A percentile compares a stretch with the other conserved stretches of the same genome.
Conservation (phyloP, 1,284 basidiomycete species). For the Chondrostereum purpureum region DNA sequence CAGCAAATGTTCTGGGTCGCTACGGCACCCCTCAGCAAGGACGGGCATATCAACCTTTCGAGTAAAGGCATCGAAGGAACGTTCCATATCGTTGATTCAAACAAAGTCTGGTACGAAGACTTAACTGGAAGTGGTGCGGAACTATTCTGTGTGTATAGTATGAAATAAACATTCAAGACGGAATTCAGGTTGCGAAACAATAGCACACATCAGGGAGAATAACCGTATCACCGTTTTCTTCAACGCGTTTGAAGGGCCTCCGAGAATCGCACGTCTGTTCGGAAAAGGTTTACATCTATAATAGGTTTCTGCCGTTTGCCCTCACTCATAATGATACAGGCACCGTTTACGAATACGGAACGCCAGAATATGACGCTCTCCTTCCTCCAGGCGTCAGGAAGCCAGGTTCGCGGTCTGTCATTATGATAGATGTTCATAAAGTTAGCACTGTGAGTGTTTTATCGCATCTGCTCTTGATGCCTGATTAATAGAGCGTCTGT, state of each 20-base stretch:
- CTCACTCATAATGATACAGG: constrained; percentile 23
- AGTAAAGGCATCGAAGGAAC: constrained; percentile 42
- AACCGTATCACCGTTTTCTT: constrained; percentile 50
- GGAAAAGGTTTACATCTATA: constrained; percentile 36
- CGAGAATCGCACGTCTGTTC: constrained; percentile 44
- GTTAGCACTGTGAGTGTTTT: constrained; percentile 37
- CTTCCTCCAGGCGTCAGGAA: constrained; percentile 34
- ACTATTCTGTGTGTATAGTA: not conserved
- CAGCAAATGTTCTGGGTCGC: constrained; percentile 59
- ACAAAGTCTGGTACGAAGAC: constrained; percentile 55
- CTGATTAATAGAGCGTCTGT: not conserved
- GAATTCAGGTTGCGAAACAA: constrained; percentile 49
- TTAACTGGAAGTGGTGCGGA: constrained; percentile 47
- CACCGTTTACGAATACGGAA: constrained; percentile 43
- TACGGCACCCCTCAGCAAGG: constrained; percentile 38
- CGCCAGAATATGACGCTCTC: constrained; percentile 40
- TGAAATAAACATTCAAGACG: no score
- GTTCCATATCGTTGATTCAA: constrained; percentile 44
- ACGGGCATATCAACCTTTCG: constrained; percentile 50
- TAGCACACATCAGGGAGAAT: constrained; percentile 55
- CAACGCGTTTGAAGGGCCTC: constrained; percentile 48
- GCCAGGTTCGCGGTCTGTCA: constrained; percentile 44
- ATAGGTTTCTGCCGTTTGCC: not conserved
- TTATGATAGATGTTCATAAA: constrained; percentile 43
- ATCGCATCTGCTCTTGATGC: constrained; percentile 1